These are phyloP conservation scores for Myxozyma sirexii DNA, from an alignment of 805 yeast genomes.

Conservation along the genomic window DNA sequence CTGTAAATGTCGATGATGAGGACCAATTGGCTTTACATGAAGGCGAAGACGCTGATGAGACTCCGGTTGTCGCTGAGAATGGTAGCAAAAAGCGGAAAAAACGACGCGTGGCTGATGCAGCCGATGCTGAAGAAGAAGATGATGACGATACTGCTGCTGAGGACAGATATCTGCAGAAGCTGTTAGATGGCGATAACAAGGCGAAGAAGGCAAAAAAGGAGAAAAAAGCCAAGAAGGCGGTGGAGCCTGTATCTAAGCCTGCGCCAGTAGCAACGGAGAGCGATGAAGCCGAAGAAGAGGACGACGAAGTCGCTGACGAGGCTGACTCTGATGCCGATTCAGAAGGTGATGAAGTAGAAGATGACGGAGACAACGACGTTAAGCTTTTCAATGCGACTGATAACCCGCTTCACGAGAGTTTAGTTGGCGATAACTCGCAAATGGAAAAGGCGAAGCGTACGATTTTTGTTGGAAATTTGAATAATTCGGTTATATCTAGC, in stretches of 20 bases:
- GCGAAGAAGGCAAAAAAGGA: not conserved
- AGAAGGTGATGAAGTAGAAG: conserved; percentile 38
- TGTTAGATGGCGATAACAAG: conserved; percentile 21
- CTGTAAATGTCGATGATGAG: conserved; percentile 5
- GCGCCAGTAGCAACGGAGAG: conserved; percentile 17
- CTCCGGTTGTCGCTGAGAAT: conserved; percentile 14
- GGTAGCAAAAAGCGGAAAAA: conserved; percentile 27
- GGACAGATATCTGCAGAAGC: conserved; percentile 18
- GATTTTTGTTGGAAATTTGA: conserved; percentile 83
- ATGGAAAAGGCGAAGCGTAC: conserved; percentile 43
- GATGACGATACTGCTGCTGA: conserved; percentile 18
- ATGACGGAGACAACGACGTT: conserved; percentile 36
- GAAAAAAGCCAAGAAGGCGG: conserved; percentile 39
- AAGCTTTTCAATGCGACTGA: conserved; percentile 12
- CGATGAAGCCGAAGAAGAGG: conserved; percentile 36
- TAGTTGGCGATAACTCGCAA: conserved; percentile 45
- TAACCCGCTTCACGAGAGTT: conserved; percentile 35
- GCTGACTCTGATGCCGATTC: conserved; percentile 13
- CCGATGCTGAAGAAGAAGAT: conserved; percentile 17
- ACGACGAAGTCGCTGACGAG: conserved; percentile 31
- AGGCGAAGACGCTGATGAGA: conserved; percentile 20
- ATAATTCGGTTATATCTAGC: conserved; percentile 44
- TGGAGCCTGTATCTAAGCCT: conserved; percentile 35
- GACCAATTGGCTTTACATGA: not conserved
- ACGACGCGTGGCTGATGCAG: conserved; percentile 22